Conservation (phyloP, 129 eudicot species). For the Arctium lappa region DNA sequence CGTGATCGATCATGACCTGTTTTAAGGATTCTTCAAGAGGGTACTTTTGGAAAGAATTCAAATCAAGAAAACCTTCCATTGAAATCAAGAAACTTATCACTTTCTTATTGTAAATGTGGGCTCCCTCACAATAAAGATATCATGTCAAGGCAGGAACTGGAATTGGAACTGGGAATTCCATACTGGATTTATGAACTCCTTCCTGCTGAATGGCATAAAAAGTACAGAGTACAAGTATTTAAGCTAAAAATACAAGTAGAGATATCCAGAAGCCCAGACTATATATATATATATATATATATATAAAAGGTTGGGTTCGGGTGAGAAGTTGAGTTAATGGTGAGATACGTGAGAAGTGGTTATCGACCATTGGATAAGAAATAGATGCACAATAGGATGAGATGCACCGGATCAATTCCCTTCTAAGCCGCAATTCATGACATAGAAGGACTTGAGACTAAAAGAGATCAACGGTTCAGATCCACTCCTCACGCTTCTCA, state of each 20-base stretch:
- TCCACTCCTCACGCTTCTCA: too few species aligned
- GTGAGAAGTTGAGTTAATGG: too few species aligned
- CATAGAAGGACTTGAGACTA: too few species aligned
- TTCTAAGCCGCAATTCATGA: too few species aligned
- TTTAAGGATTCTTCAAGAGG: constrained; percentile 29
- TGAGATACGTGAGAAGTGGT: too few species aligned
- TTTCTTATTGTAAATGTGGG: not conserved
- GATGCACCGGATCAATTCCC: too few species aligned
- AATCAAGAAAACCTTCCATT: constrained; percentile 28
- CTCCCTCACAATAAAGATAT: not conserved
- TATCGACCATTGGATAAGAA: too few species aligned
- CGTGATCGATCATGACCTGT: constrained; percentile 48
- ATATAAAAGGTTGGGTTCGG: too few species aligned
- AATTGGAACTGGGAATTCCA: not conserved
- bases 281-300: not conserved
- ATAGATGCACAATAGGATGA: too few species aligned
- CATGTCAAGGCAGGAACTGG: not conserved
- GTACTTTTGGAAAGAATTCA: constrained; percentile 22
- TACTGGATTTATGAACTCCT: not conserved
- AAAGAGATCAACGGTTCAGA: too few species aligned
- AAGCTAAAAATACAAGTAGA: not conserved
- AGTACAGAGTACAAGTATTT: constrained; percentile 13
- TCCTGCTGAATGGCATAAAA: constrained; percentile 3
- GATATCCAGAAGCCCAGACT: not conserved
- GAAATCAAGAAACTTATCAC: constrained; percentile 25